phyloP scores from a whole-genome alignment of 1,284 basidiomycete species.

The Sparassis latifolia region DNA sequence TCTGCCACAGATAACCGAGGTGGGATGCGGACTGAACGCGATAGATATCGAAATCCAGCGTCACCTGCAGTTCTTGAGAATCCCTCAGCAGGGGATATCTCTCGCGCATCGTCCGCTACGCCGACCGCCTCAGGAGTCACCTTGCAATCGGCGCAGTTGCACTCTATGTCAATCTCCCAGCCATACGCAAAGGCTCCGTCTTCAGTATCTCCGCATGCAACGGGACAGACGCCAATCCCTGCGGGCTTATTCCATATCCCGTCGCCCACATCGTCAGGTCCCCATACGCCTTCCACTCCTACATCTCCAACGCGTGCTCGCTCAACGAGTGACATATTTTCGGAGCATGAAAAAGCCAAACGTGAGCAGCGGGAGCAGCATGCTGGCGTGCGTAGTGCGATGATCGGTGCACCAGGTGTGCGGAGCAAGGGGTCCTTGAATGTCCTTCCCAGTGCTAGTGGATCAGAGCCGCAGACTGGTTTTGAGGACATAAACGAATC shows the following conservation, averaged over 20 bases:
- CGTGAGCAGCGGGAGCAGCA: conserved; percentile 21
- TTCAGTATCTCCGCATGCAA: not conserved
- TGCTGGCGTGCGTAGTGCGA: conserved; percentile 10
- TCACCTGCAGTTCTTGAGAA: conserved; percentile 55
- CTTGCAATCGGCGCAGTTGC: conserved; percentile 1
- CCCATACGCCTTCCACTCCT: conserved; percentile 17
- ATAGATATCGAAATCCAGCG: conserved; percentile 59
- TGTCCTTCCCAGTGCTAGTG: conserved; percentile 4
- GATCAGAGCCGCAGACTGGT: conserved; percentile 5
- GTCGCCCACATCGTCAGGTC: conserved; percentile 5
- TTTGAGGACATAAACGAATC: conserved; percentile 14
- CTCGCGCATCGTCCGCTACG: conserved; percentile 40
- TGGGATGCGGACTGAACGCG: conserved; percentile 25
- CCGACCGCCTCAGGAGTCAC: conserved; percentile 38
- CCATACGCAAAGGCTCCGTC: conserved; percentile 2
- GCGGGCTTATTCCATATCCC: conserved; percentile 14
- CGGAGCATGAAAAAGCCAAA: conserved; percentile 39
- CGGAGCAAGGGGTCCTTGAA: conserved; percentile 18
- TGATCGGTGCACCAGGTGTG: conserved; percentile 5
- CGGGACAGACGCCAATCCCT: conserved; percentile 4
- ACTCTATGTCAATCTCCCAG: conserved; percentile 20
- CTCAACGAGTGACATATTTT: conserved; percentile 50
- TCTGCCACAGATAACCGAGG: conserved; percentile 18
- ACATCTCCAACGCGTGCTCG: conserved; percentile 44
- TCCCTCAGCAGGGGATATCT: conserved; percentile 47